Evolutionary conservation across 2,329 filamentous ascomycete species (phyloP), one percentile per base, ranked within the genome.

Genomic region (Teratosphaeria nubilosa): DNA sequence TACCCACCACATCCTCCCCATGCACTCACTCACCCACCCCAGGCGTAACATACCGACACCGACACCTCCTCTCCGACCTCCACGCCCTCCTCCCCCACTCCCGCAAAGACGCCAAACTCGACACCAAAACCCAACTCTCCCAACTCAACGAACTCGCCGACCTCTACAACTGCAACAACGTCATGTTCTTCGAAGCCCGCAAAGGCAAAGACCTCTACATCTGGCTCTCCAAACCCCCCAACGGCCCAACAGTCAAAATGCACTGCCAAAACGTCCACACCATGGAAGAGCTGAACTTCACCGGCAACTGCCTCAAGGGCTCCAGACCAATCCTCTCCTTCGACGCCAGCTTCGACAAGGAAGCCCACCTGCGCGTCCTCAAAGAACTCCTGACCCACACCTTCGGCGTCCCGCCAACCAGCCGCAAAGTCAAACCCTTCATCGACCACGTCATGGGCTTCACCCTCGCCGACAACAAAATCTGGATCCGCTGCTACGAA

Each of bases 401-500:
- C 11, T 97, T 99, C 71, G 91, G 91, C 60, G 94, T 99, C 0
- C 94, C 94, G 1, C 88, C 91, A 68, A 87, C 86, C 24, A 87
- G 91, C 25, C 82, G 90, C 67, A 95, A 95, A 69, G 87, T 89
- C 60, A 99, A 99, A 77, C 94, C 94, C 3, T 99, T 99, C 69
- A 81, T 97, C 62, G 94, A 99, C 72, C 91, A 94, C 67, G 88
- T 99, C 63, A 91, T 97, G 82, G 86, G 86, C 59, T 95, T 99
- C 73, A 95, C 88, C 59, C 78, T 95, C 32, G 89, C 89, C 3
- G 92, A 96, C 69, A 90, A 89, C 69, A 96, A 95, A 77, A 89
- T 99, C 68, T 99, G 92, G 91, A 85, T 96, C 59, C 85, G 94
- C 56, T 90, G 92, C 69, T 99, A 96, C 75, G 91, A 99, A 75